Evolutionary conservation across 305 asterid genomes (phyloP).

Genomic region (Solanum hybrid): DNA sequence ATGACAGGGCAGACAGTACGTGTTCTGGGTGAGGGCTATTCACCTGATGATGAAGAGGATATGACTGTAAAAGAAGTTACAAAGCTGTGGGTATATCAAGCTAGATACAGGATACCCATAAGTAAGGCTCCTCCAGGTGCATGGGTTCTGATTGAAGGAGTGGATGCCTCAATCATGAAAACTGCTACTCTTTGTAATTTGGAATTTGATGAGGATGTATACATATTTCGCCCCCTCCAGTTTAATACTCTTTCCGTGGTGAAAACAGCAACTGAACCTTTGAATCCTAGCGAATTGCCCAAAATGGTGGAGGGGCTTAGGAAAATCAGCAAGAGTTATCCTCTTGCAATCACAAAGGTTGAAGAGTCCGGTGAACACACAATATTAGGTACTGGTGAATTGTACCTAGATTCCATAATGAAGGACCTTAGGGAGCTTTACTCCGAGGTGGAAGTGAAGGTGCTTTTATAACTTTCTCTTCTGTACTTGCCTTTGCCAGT

Average conservation of each 20-base stretch:
- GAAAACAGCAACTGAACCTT: conserved; percentile 96
- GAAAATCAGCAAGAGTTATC: conserved; percentile 97
- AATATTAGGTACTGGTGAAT: conserved; percentile 91
- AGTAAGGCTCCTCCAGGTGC: conserved; percentile 98
- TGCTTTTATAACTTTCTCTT: conserved; percentile 12
- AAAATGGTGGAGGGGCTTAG: conserved; percentile 99
- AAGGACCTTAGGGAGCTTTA: conserved; percentile 97
- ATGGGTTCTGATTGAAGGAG: conserved; percentile 99
- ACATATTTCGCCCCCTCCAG: conserved; percentile 84
- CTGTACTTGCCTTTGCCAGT: not conserved
- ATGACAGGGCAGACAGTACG: conserved; percentile 86
- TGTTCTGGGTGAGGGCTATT: conserved; percentile 95
- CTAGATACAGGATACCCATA: conserved; percentile 92
- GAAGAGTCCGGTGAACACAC: conserved; percentile 99
- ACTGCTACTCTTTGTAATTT: conserved; percentile 87
- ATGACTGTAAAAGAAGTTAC: conserved; percentile 96
- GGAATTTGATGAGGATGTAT: conserved; percentile 73
- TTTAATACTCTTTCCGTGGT: conserved; percentile 97
- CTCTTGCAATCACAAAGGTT: conserved; percentile 91
- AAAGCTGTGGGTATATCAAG: conserved; percentile 93
- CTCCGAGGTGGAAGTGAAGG: conserved; percentile 99
- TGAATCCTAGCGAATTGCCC: conserved; percentile 97
- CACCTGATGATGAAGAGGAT: conserved; percentile 98
- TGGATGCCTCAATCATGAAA: conserved; percentile 98
- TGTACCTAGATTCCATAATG: conserved; percentile 92